Base-by-base conservation (phyloP, 805 yeast species). In the Hagleromyces aurorensis region DNA sequence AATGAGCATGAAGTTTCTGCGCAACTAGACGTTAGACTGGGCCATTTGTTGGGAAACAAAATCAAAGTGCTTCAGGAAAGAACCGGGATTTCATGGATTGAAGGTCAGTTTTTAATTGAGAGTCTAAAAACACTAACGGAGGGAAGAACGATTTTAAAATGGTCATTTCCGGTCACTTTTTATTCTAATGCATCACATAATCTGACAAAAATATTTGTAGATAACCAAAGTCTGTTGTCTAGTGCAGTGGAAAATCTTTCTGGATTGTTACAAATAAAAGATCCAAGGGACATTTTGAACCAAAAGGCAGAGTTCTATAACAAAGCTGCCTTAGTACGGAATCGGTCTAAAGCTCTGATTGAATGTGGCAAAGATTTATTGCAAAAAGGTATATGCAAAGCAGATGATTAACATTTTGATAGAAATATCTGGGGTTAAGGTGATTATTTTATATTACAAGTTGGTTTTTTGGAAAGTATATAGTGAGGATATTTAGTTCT, bases 91-190 rank as follows among this genome's bases (percentile, higher is more conserved):
- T 77, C 93, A 2, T 85, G 94, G 94, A 80, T 78, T 30, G 95
- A 87, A 47, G 79, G 85, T 1, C 91, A 83, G 45, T 89, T 81
- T 48, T 66, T 87, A 29, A 70, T 78, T 7, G 89, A 82, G 30
- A 75, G 89, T 21, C 75, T 82, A 22, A 66, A 68, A 26, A 68
- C 70, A 2, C 57, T 89, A 33, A 62, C 76, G 17, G 68, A 67
- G 34, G 82, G 94, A 6, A 65, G 97, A 35, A 72, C 75, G 23
- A 72, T 84, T 1, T 62, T 91, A 30, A 82, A 85, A 61, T 91
- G 97, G 96, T 75, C 96, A 0, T 87, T 83, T 57, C 86, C 84
- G 2, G 70, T 85, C 43, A 76, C 84, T 8, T 89, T 61, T 48
- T 83, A 76, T 50, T 61, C 85, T 19, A 67, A 64, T 21, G 53